These are phyloP conservation scores for Gryganskiella cystojenkinii DNA, from an alignment of 192 early-diverging fungal genomes.

Conservation along the genomic window DNA sequence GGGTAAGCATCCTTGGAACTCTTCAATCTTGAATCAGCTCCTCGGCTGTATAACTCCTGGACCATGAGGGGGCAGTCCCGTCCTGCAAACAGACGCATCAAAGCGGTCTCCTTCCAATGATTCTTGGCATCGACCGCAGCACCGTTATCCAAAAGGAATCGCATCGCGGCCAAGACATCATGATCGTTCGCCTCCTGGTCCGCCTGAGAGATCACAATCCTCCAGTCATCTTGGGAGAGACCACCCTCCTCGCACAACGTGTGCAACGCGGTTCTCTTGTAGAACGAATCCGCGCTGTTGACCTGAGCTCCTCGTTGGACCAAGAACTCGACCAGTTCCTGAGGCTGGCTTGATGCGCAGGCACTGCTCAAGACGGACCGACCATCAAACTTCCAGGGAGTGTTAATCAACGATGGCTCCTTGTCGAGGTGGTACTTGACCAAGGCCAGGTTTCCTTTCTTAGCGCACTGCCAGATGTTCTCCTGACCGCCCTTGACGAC, in stretches of 20 bases:
- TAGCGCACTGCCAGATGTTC: conserved; percentile 47
- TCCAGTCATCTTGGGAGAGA: conserved; percentile 34
- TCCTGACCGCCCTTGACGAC: conserved; percentile 18
- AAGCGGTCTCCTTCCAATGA: conserved; percentile 47
- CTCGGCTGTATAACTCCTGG: conserved; percentile 46
- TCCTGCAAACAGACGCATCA: conserved; percentile 47
- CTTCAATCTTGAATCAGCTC: conserved; percentile 40
- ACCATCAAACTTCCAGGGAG: conserved; percentile 48
- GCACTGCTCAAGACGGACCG: conserved; percentile 48
- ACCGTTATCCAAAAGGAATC: conserved; percentile 38
- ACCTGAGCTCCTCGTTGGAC: conserved; percentile 40
- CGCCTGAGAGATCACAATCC: conserved; percentile 11
- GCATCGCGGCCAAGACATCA: conserved; percentile 47
- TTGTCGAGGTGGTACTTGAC: conserved; percentile 43
- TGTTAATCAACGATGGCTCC: conserved; percentile 37
- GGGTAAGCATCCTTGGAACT: conserved; percentile 50
- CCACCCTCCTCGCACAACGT: conserved; percentile 45
- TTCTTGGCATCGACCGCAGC: conserved; percentile 49
- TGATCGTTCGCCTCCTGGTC: conserved; percentile 41
- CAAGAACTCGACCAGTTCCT: conserved; percentile 49
- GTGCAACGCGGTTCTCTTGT: conserved; percentile 44
- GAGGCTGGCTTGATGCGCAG: conserved; percentile 38
- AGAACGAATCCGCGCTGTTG: conserved; percentile 19
- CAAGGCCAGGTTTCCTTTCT: conserved; percentile 36
- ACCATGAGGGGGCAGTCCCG: conserved; percentile 51